Conservation (phyloP, 2,329 filamentous ascomycete species). For the Ophiocordyceps sinensis region DNA sequence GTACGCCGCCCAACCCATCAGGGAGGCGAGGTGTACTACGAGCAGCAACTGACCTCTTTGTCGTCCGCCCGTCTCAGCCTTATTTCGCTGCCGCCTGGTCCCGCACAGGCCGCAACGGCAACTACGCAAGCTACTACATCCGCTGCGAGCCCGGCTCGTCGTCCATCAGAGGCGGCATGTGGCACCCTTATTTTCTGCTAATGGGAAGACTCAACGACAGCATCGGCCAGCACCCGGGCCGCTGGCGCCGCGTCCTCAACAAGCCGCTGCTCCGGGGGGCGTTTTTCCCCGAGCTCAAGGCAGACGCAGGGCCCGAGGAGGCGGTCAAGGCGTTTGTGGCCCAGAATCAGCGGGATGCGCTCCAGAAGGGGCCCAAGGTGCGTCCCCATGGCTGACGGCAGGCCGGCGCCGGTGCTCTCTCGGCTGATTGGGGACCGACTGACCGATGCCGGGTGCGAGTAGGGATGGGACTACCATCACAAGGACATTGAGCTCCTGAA, state of each 20-base stretch:
- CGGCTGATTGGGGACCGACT: neutral
- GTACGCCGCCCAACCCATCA: neutral
- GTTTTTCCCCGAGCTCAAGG: constrained; percentile 38
- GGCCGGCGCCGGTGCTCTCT: neutral
- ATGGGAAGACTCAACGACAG: constrained; percentile 57
- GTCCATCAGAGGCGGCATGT: constrained; percentile 70
- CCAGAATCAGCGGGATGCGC: constrained; percentile 56
- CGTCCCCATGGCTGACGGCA: constrained; percentile 9
- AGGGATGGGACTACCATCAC: constrained; percentile 66
- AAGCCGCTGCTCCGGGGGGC: constrained; percentile 44
- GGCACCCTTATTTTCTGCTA: no score
- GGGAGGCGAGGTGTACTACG: no score
- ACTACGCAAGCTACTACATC: constrained; percentile 80
- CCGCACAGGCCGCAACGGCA: constrained; percentile 72
- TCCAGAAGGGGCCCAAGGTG: constrained; percentile 81
- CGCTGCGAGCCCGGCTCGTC: constrained; percentile 60
- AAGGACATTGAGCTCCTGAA: constrained; percentile 68
- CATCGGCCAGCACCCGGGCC: constrained; percentile 58
- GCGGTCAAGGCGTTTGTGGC: constrained; percentile 55
- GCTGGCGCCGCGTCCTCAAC: constrained; percentile 53
- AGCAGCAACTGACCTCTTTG: neutral
- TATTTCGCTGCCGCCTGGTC: constrained; percentile 81
- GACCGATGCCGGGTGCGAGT: neutral
- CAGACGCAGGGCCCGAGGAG: constrained; percentile 26
- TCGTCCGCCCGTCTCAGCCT: constrained; percentile 23